Evolutionary conservation across 2,329 filamentous ascomycete species (phyloP).

Genomic region (Ophiostoma pallidulum): DNA sequence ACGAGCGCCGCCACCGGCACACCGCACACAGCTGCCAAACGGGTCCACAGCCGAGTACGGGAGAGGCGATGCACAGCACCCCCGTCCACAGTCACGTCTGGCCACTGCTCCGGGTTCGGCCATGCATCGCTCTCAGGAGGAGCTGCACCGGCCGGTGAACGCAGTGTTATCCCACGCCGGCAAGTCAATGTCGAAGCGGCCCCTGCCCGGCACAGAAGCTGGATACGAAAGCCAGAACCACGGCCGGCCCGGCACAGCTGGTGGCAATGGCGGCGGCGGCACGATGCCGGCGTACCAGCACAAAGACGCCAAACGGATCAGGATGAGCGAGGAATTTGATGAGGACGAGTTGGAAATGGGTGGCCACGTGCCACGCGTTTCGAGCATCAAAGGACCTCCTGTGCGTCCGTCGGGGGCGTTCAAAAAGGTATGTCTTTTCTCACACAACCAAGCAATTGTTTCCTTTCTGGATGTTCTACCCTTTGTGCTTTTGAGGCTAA

Average conservation of each 20-base stretch:
- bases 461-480: no score
- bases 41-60: constrained; percentile 37
- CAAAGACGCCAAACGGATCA: constrained; percentile 69
- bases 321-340: constrained; percentile 64
- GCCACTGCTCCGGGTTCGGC: constrained; percentile 43
- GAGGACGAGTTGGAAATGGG: constrained; percentile 45
- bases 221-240: constrained; percentile 5
- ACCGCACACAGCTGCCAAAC: constrained; percentile 41
- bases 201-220: constrained; percentile 38
- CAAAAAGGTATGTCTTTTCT: constrained; percentile 50
- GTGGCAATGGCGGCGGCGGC: constrained; percentile 15
- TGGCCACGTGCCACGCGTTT: constrained; percentile 47
- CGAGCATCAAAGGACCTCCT: constrained; percentile 66
- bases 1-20: constrained; percentile 50
- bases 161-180: constrained; percentile 51
- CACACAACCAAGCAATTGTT: neutral
- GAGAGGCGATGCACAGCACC: constrained; percentile 23
- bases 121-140: constrained; percentile 44
- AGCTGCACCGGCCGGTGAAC: constrained; percentile 51
- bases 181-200: constrained; percentile 66
- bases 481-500: neutral
- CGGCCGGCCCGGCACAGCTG: constrained; percentile 6
- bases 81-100: constrained; percentile 48
- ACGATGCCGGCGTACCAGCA: constrained; percentile 53
- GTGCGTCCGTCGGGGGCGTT: constrained; percentile 66